Base-by-base conservation (phyloP, 2,329 filamentous ascomycete genomes). In the Metarhizium robertsii region DNA sequence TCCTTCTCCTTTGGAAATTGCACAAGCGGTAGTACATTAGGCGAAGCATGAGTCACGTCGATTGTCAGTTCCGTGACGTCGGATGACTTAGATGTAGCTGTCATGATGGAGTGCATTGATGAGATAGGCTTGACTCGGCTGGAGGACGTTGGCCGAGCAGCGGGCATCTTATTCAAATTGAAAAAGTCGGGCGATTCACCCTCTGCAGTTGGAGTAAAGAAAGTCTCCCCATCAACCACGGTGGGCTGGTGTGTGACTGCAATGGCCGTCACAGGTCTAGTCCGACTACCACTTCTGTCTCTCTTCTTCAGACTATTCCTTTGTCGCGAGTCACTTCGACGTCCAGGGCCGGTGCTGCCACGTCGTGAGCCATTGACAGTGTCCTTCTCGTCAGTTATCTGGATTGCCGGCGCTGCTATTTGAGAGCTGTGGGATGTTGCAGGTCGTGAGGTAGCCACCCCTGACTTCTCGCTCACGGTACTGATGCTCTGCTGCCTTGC, bases 351-450 rank as follows among this genome's bases (percentile, higher is more conserved):
- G 58, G 64, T 73, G 71, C 60, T 73, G 34, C 59, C 61, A 54
- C 66, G 66, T 7, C 67, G 67, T 49, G 68, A 68, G 38, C 58
- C 54, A 20, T 69, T 73, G 55, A 72, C 80, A 62, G 71, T 79
- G 55, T 90, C 87, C 56, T 48, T 48, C 25, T 48, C 45, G 11
- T 83, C 81, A 0, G 85, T 94, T 30, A 95, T 79, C 55, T 94
- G 88, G 58, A 95, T 92, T 1, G 84, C 79, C 2, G 90, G 90
- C 36, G 85, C 78, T 20, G 64, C 74, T 5, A 68, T 65, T 2
- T 65, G 60, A 6, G 74, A 77, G 55, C 75, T 78, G 58, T 77
- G 75, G 11, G 72, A 71, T 3, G 79, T 74, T 13, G 66, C 64
- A n/a, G 63, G 69, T 52, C 66, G 60, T 3, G 64, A 61, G 1